These are phyloP conservation scores for Phytophthora lateralis DNA, from an alignment of 352 stramenopile species.

Conservation along the genomic window DNA sequence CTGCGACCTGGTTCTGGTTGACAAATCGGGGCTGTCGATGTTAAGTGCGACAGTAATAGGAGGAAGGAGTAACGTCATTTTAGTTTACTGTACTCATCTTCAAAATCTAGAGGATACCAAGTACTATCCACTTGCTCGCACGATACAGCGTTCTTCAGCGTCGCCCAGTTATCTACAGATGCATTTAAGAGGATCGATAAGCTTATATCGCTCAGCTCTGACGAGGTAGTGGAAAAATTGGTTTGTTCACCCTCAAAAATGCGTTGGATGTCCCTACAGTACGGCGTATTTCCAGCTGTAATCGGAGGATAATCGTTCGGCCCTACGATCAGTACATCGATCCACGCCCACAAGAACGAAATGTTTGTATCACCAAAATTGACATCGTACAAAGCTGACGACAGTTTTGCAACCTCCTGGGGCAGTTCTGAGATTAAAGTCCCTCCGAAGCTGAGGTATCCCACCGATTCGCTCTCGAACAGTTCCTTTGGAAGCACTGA, in stretches of 20 bases:
- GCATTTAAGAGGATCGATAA: conserved; percentile 8
- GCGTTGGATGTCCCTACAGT: conserved; percentile 16
- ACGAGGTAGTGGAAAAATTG: neutral
- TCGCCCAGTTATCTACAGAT: conserved; percentile 6
- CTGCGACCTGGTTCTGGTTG: neutral
- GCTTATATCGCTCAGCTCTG: neutral
- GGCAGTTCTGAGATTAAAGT: conserved; percentile 30
- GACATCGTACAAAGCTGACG: conserved; percentile 29
- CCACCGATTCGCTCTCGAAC: conserved; percentile 37
- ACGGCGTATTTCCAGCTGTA: conserved; percentile 27
- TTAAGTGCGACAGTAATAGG: neutral
- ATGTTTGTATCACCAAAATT: conserved; percentile 37
- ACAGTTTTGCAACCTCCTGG: conserved; percentile 20
- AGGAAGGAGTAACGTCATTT: neutral
- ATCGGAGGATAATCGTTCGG: conserved; percentile 9
- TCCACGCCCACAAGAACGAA: conserved; percentile 40
- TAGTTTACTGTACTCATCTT: conserved; percentile 22
- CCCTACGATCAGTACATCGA: conserved; percentile 17
- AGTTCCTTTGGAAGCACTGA: conserved; percentile 25
- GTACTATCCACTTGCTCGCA: conserved; percentile 5
- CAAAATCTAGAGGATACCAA: conserved; percentile 15
- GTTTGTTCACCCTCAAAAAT: conserved; percentile 7
- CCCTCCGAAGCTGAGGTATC: conserved; percentile 33
- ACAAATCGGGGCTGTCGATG: neutral
- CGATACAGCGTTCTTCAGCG: conserved; percentile 5